Evolutionary conservation across 306 rosid genomes (phyloP), one percentile per base, ranked within the genome.

Genomic region (Astragalus glycyphyllos): DNA sequence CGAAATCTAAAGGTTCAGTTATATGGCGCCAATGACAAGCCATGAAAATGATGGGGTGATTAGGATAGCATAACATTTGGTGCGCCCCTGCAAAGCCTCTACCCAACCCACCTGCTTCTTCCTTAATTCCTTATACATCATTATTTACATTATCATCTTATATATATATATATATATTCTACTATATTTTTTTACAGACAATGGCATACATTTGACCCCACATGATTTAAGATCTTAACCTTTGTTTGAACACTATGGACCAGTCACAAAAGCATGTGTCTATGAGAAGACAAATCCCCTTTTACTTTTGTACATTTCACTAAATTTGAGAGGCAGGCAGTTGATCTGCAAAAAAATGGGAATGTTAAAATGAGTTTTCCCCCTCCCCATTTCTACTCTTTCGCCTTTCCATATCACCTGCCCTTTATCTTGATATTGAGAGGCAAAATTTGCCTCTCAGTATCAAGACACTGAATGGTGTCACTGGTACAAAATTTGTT

Each of bases 41-140:
- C 58, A 55, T 40, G 83, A 70, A 88, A 79, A 82, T 87, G 85
- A 67, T 82, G 82, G 85, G 88, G 87, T 81, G 91, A 90, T 88
- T 88, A 79, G 85, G 94, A 90, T 77, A 71, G 83, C 94, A 90
- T 46, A 63, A 42, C 4, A 75, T 57, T 40, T 82, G 81, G 86
- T 90, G 86, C 88, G 78, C 77, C 83, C 77, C 50, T 42, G 74
- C 74, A 81, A 69, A 71, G 59, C 56, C 46, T 62, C 61, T 62
- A 83, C 80, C 80, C 83, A 82, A 74, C 68, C 58, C 79, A 41
- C 68, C 69, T 48, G 64, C 38, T n/a, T 51, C 23, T 58, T 55
- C 7, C 4, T 49, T 66, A 34, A 15, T 51, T 68, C 54, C 63
- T 41, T 49, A 0, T 8, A 23, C 45, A 61, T 54, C 62, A 51